A percentile compares a stretch with the other conserved stretches of the same genome.
Evolutionary conservation across 2,329 filamentous ascomycete genomes (phyloP).

Genomic region (Metarhizium humberi): DNA sequence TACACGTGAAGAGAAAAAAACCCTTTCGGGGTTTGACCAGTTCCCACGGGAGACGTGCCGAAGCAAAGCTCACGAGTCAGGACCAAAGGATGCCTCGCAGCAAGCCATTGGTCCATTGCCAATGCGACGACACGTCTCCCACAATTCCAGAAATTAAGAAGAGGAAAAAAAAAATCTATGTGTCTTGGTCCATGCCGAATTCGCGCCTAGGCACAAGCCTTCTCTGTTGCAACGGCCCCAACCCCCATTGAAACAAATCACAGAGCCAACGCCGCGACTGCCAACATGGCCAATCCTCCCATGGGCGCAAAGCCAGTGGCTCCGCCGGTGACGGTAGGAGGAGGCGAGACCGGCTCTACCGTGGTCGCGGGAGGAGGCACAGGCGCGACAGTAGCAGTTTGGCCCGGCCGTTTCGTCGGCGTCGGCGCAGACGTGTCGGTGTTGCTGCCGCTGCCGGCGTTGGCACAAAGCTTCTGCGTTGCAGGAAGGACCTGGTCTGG

Average conservation of each 20-base stretch:
- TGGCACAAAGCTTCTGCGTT: slow-evolving; percentile 15
- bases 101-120: no score
- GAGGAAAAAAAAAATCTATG: no score
- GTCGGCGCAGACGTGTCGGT: not conserved
- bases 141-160: no score
- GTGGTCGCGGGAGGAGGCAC: not conserved
- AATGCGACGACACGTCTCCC: no score
- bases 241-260: not conserved
- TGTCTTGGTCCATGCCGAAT: no score
- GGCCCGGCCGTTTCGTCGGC: not conserved
- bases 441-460: not conserved
- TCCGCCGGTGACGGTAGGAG: slow-evolving; percentile 2
- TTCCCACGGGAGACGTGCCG: no score
- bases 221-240: no score
- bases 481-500: slow-evolving; percentile 22
- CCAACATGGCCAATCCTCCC: not conserved
- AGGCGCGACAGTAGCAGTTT: not conserved
- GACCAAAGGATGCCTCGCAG: no score
- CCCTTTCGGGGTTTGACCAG: no score
- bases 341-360: not conserved
- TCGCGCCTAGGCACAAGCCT: no score
- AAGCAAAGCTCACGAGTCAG: no score
- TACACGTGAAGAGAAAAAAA: no score
- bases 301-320: not conserved
- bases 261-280: not conserved